Conservation (phyloP, 139 green algal species). For the Tetratostichococcus sp. region DNA sequence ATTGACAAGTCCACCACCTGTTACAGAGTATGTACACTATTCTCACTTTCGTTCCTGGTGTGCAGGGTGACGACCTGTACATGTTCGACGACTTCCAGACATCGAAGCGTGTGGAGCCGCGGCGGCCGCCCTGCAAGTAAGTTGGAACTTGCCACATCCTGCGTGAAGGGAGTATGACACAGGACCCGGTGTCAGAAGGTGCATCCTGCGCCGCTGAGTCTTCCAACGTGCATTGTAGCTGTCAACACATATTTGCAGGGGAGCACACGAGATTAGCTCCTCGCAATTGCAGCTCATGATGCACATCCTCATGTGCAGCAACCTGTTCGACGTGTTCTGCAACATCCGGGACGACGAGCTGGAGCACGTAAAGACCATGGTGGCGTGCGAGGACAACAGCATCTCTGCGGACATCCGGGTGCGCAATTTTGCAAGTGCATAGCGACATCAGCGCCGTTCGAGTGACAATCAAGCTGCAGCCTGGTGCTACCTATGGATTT, state of each 20-base stretch:
- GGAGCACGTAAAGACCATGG: conserved; percentile 94
- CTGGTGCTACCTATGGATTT: neutral
- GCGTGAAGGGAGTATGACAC: too few relatives aligned
- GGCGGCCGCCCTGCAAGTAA: conserved; percentile 44
- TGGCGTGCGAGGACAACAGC: conserved; percentile 58
- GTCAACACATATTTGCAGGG: too few relatives aligned
- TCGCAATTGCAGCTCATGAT: too few relatives aligned
- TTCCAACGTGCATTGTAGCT: too few relatives aligned
- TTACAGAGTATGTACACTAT: too few relatives aligned
- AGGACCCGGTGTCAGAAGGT: too few relatives aligned
- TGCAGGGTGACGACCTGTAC: conserved; percentile 69
- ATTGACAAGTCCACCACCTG: too few relatives aligned
- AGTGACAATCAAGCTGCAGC: neutral
- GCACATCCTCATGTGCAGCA: conserved; percentile 31
- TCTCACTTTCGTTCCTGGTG: too few relatives aligned
- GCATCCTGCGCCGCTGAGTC: too few relatives aligned
- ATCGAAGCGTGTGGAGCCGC: conserved; percentile 1
- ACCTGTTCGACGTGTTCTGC: conserved; percentile 82
- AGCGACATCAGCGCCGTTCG: neutral
- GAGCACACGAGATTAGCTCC: too few relatives aligned
- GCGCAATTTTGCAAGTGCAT: neutral
- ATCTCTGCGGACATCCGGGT: neutral
- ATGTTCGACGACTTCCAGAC: conserved; percentile 75
- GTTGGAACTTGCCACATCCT: neutral
- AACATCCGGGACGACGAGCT: conserved; percentile 90